A percentile compares a stretch with the other conserved stretches of the same genome.
Conservation (phyloP, 2,329 filamentous ascomycete genomes). For the Diaporthe sp. region DNA sequence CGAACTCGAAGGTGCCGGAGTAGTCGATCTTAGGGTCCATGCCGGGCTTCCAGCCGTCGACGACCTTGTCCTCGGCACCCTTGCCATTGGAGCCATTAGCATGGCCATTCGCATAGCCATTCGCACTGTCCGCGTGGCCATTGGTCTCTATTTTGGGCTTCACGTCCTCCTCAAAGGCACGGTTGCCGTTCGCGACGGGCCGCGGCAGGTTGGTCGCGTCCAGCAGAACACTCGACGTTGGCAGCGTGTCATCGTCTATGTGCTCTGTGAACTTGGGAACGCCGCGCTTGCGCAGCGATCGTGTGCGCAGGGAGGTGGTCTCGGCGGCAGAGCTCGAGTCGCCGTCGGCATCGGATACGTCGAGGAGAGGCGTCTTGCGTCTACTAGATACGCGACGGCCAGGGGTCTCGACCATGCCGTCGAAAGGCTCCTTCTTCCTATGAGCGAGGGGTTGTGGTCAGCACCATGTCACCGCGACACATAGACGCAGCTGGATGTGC, state of each 20-base stretch:
- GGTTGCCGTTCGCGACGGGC: background rate
- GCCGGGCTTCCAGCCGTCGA: conserved; percentile 70
- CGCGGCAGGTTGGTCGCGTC: conserved; percentile 31
- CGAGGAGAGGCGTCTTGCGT: conserved; percentile 60
- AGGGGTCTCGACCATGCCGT: conserved; percentile 70
- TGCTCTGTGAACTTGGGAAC: conserved; percentile 62
- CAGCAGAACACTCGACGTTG: conserved; percentile 41
- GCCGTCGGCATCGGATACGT: conserved; percentile 58
- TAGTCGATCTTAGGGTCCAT: conserved; percentile 72
- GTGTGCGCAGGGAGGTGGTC: conserved; percentile 43
- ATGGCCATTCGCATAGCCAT: conserved; percentile 41
- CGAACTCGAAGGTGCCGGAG: conserved; percentile 82
- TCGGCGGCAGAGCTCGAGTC: conserved; percentile 61
- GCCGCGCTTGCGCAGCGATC: conserved; percentile 55
- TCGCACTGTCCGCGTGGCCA: conserved; percentile 39
- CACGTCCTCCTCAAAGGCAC: background rate
- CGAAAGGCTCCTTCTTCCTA: conserved; percentile 71
- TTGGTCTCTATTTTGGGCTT: conserved; percentile 32
- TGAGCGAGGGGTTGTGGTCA: background rate
- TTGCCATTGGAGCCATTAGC: conserved; percentile 44
- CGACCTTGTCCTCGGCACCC: conserved; percentile 43
- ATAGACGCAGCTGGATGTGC: background rate
- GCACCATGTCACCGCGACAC: background rate
- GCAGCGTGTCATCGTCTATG: conserved; percentile 52
- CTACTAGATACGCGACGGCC: conserved; percentile 55